A percentile compares a stretch with the other conserved stretches of the same genome.
These are phyloP conservation scores for Trametes pubescens DNA, from an alignment of 1,284 basidiomycete species.

Conservation along the genomic window DNA sequence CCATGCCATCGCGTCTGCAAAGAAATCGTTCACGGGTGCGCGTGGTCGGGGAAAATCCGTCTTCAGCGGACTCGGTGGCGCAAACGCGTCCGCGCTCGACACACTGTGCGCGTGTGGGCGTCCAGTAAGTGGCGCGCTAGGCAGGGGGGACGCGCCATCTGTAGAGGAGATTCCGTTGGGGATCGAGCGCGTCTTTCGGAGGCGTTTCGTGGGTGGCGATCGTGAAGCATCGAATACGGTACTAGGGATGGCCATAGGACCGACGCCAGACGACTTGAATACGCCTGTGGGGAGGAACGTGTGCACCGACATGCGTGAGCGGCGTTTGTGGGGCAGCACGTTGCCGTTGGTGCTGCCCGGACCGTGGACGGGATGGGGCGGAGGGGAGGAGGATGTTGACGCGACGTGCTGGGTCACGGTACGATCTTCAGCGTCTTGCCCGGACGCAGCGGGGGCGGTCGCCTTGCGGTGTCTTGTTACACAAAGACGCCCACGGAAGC, in stretches of 20 bases:
- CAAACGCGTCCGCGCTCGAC: conserved; percentile 70
- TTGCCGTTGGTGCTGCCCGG: conserved; percentile 24
- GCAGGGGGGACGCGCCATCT: conserved; percentile 32
- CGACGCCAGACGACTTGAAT: conserved; percentile 51
- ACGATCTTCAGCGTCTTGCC: conserved; percentile 40
- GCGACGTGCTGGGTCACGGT: conserved; percentile 19
- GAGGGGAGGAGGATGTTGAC: conserved; percentile 24
- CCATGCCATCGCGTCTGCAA: conserved; percentile 74
- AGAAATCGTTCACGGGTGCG: conserved; percentile 57
- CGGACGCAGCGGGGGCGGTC: conserved; percentile 53
- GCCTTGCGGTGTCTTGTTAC: conserved; percentile 56
- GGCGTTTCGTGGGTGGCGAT: conserved; percentile 54
- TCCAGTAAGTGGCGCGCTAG: conserved; percentile 47
- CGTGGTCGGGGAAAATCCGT: conserved; percentile 6
- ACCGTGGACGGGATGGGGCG: conserved; percentile 17
- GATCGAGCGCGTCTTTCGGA: conserved; percentile 76
- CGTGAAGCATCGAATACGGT: conserved; percentile 36
- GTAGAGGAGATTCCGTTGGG: conserved; percentile 50
- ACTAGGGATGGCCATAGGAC: conserved; percentile 38
- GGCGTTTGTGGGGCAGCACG: conserved; percentile 49
- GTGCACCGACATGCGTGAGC: conserved; percentile 74
- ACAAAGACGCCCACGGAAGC: conserved; percentile 9
- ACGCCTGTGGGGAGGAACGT: conserved; percentile 62
- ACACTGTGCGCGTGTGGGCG: conserved; percentile 81
- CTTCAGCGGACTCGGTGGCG: conserved; percentile 35